A percentile compares a stretch with the other conserved stretches of the same genome.
phyloP scores from a whole-genome alignment of 257 asterid species.

The Nyctanthes arbortristis region DNA sequence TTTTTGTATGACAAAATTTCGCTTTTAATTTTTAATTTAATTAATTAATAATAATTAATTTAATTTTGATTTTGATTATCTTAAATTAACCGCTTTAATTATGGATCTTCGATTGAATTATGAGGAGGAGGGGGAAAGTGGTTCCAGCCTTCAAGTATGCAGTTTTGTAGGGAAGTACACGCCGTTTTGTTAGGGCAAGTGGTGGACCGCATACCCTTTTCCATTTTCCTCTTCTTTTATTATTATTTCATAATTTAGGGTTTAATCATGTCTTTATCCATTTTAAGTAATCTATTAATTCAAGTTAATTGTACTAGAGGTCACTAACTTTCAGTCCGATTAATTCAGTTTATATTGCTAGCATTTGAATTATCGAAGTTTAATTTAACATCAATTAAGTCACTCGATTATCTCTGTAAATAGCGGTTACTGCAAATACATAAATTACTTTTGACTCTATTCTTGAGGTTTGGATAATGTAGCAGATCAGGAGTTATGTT shows the following conservation, averaged over 20 bases:
- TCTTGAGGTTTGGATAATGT: no score
- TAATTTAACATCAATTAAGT: no score
- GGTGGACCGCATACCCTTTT: conserved; percentile 39
- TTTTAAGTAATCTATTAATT: no score
- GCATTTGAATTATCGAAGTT: no score
- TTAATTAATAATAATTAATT: no score
- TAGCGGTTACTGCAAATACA: no score
- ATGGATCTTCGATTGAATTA: conserved; percentile 42
- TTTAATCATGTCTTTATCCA: neutral
- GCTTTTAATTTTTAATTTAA: conserved; percentile 18
- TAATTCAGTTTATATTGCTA: no score
- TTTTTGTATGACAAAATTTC: conserved; percentile 30
- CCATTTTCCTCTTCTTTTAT: neutral
- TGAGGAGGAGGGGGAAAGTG: conserved; percentile 18
- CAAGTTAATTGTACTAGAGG: no score
- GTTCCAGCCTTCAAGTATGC: conserved; percentile 33
- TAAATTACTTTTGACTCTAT: no score
- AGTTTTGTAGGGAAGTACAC: conserved; percentile 39
- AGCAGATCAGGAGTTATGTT: no score
- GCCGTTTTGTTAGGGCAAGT: conserved; percentile 56
- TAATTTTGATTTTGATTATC: neutral
- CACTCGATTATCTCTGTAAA: no score
- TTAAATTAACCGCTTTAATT: conserved; percentile 23
- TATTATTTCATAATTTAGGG: neutral
- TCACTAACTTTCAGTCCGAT: no score